Evolutionary conservation across 1,139 yeast species (phyloP).

Genomic region (Protomyces inouyei): DNA sequence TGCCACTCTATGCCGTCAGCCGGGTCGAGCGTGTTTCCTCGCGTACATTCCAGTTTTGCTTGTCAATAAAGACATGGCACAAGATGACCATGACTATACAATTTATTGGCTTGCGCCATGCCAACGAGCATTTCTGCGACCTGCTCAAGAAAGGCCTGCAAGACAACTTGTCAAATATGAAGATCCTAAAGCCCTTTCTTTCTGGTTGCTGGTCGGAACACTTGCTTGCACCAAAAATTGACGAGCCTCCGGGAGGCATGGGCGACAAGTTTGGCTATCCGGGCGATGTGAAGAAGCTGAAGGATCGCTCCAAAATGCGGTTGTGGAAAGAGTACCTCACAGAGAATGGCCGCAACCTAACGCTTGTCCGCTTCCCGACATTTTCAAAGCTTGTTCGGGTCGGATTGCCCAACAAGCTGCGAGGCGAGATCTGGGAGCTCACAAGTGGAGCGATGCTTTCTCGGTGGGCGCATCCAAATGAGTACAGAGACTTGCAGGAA

Average conservation of each 20-base stretch:
- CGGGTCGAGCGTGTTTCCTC: constrained; percentile 83
- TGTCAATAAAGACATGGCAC: constrained; percentile 65
- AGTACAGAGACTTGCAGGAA: constrained; percentile 55
- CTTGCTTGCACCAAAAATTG: constrained; percentile 35
- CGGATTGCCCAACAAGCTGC: constrained; percentile 82
- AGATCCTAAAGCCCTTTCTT: constrained; percentile 57
- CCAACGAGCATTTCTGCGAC: constrained; percentile 75
- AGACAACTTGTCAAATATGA: constrained; percentile 60
- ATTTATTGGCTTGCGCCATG: constrained; percentile 71
- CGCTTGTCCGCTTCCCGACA: constrained; percentile 66
- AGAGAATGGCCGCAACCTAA: constrained; percentile 76
- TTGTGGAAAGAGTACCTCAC: constrained; percentile 89
- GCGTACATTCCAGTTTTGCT: constrained; percentile 70
- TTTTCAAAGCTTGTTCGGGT: constrained; percentile 79
- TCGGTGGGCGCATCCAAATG: constrained; percentile 58
- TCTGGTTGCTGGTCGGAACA: constrained; percentile 81
- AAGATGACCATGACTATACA: constrained; percentile 61
- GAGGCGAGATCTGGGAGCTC: constrained; percentile 97
- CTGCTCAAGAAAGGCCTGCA: constrained; percentile 58
- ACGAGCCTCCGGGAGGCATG: constrained; percentile 72
- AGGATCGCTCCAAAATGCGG: constrained; percentile 81
- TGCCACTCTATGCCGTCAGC: constrained; percentile 73
- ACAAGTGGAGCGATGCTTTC: constrained; percentile 80
- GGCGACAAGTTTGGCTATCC: constrained; percentile 64
- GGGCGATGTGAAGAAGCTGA: constrained; percentile 66